A percentile compares a stretch with the other conserved stretches of the same genome.
These are phyloP conservation scores for Oryza meyeriana DNA, from an alignment of 176 grass and related monocot species.

Conservation along the genomic window DNA sequence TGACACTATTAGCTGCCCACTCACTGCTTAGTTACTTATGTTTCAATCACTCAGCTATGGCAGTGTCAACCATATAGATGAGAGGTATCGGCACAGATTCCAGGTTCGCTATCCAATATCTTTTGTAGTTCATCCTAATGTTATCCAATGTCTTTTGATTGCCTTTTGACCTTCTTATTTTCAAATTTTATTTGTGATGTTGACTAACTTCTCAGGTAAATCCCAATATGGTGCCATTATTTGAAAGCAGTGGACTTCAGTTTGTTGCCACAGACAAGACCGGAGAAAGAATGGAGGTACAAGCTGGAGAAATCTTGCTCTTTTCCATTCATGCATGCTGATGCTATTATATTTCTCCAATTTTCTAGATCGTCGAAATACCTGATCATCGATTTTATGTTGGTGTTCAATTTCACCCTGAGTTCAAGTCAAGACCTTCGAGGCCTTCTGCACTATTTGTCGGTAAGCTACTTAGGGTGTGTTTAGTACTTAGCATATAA, in stretches of 20 bases:
- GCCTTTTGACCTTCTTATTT: neutral
- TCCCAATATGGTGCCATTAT: slow-evolving; percentile 65
- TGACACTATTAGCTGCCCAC: neutral
- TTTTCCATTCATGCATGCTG: neutral
- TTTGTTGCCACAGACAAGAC: slow-evolving; percentile 77
- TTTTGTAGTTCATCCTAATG: neutral
- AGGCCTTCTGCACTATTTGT: neutral
- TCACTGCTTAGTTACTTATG: neutral
- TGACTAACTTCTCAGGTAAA: slow-evolving; percentile 53
- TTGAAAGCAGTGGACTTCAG: slow-evolving; percentile 63
- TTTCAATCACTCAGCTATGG: slow-evolving; percentile 46
- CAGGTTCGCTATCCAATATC: slow-evolving; percentile 38
- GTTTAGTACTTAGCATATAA: no score
- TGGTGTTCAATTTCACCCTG: slow-evolving; percentile 8
- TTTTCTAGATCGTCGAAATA: neutral
- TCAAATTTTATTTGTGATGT: neutral
- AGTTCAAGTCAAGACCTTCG: slow-evolving; percentile 1
- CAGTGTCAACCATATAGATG: slow-evolving; percentile 53
- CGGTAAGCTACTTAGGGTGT: neutral
- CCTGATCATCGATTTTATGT: neutral
- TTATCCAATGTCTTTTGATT: neutral
- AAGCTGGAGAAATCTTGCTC: neutral
- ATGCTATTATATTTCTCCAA: neutral
- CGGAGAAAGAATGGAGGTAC: slow-evolving; percentile 63
- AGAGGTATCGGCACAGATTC: slow-evolving; percentile 76